These are phyloP conservation scores for Bathelium albidoporum DNA, from an alignment of 495 filamentous ascomycete genomes.

Conservation along the genomic window DNA sequence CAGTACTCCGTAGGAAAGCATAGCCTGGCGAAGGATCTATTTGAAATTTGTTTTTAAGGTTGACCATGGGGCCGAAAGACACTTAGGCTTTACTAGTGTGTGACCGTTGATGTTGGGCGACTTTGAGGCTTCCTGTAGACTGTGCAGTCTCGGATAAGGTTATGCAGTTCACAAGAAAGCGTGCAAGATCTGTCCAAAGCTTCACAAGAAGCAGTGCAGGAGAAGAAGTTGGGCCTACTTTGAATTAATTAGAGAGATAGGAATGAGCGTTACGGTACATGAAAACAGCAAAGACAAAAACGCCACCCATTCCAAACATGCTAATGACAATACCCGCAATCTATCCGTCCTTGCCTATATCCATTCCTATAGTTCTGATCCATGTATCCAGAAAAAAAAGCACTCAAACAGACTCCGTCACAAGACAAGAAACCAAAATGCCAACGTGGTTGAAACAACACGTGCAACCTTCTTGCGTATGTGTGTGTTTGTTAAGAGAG, in stretches of 20 bases:
- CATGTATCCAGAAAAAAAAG: not conserved
- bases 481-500: not conserved
- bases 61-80: too few relatives aligned
- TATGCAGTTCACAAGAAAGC: not conserved
- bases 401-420: not conserved
- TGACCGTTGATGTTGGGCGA: not conserved
- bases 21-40: not conserved
- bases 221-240: constrained; percentile 2
- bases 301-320: not conserved
- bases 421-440: not conserved
- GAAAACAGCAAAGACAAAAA: not conserved
- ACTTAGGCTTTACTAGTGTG: not conserved
- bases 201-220: constrained; percentile 2
- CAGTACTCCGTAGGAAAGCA: not conserved
- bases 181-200: not conserved
- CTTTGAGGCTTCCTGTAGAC: not conserved
- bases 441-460: not conserved
- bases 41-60: too few relatives aligned
- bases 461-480: not conserved
- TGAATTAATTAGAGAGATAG: not conserved
- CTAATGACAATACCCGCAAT: not conserved
- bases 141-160: not conserved
- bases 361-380: not conserved
- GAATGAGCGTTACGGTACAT: not conserved
- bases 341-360: not conserved